Evolutionary conservation across 192 early-diverging fungal genomes (phyloP), one percentile per base, ranked within the genome.

Genomic region (Coemansia sp.): DNA sequence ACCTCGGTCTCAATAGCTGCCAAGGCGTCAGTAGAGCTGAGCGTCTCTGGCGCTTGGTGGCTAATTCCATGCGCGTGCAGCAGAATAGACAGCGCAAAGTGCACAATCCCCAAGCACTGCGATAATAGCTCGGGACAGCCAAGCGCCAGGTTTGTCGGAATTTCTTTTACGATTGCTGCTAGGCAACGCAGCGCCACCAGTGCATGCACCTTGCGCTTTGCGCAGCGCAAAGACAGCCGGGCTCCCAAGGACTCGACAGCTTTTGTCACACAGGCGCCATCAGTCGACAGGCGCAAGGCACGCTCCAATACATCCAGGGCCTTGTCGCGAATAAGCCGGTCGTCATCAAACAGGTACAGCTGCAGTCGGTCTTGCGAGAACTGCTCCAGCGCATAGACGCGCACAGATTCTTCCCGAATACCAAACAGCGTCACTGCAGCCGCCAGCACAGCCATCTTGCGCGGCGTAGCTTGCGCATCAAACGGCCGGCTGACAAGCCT

Each of bases 221-320:
- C 41, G 14, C 39, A 15, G 15, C 40, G 14, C 17, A 25, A 3
- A 22, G 39, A 9, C 1, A 45, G 36, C 12, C 22, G 37, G 32
- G 25, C 25, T 4, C 11, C 41, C 12, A 76, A 62, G 35, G 51
- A 29, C 20, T 24, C n/a, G 15, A 64, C 2, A 17, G 45, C n/a
- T 11, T 22, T n/a, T 8, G 54, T n/a, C 56, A 35, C 4, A 40
- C 43, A 47, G 0, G 42, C 19, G 20, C 47, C 19, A 25, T 39
- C 38, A 2, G 15, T 36, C 4, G 63, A 27, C 1, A 41, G 25
- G 6, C 63, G 41, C 51, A 81, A 6, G 17, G 41, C 41, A 8
- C 43, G 60, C 40, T 81, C 78, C 25, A 75, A 45, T 37, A 81
- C 59, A 39, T 81, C 78, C 66, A 81, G 62, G 9, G 78, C 78